Conservation (phyloP, 768 basidiomycete genomes). For the Amyloporia xantha region DNA sequence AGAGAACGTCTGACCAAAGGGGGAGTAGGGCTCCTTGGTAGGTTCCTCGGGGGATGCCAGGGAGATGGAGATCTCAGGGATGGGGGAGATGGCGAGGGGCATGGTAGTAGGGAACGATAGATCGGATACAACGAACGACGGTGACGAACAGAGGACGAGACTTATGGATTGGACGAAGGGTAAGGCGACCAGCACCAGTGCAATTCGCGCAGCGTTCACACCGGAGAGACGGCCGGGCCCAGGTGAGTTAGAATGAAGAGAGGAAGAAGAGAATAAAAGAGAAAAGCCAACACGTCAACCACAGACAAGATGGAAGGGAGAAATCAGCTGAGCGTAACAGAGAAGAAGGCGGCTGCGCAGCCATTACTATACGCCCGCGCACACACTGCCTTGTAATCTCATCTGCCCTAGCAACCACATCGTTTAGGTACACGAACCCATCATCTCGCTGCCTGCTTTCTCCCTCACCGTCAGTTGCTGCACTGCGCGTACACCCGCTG, state of each 20-base stretch:
- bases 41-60: conserved; percentile 53
- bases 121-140: conserved; percentile 12
- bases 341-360: conserved; percentile 1
- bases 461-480: too few species aligned
- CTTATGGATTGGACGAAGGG: conserved; percentile 15
- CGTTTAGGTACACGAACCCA: too few species aligned
- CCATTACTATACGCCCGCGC: neutral
- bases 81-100: conserved; percentile 30
- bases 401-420: conserved; percentile 3
- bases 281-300: conserved; percentile 19
- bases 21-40: conserved; percentile 52
- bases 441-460: too few species aligned
- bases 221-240: conserved; percentile 17
- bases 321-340: neutral
- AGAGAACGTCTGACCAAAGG: conserved; percentile 37
- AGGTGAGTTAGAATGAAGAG: conserved; percentile 23
- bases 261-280: conserved; percentile 27
- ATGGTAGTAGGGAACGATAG: conserved; percentile 24
- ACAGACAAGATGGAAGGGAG: conserved; percentile 13
- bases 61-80: conserved; percentile 69
- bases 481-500: too few species aligned
- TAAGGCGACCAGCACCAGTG: conserved; percentile 31
- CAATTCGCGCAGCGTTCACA: conserved; percentile 15
- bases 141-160: conserved; percentile 43
- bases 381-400: conserved; percentile 2